These are phyloP conservation scores for Candida loeiensis DNA, from an alignment of 805 yeast genomes.

Conservation along the genomic window DNA sequence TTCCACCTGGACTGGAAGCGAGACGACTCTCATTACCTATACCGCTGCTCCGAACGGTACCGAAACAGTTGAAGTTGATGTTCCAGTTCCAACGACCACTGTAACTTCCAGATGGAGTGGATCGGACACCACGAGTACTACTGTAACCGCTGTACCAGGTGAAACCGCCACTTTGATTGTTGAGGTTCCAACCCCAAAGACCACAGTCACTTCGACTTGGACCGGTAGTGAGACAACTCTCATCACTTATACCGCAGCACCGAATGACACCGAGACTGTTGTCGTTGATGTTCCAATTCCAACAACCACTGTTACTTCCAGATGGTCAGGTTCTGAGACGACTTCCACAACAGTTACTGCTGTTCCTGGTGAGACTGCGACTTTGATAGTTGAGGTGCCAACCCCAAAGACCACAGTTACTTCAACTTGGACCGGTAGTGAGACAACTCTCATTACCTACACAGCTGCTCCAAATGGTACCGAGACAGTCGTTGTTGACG, in stretches of 20 bases:
- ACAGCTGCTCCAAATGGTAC: constrained; percentile 3
- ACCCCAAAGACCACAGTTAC: constrained; percentile 10
- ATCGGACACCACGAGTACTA: constrained; percentile 9
- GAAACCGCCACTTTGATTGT: constrained; percentile 11
- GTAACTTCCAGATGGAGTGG: constrained; percentile 6
- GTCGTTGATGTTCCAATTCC: constrained; percentile 13
- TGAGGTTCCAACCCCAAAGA: constrained; percentile 9
- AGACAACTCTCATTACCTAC: not conserved
- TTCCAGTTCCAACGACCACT: constrained; percentile 2
- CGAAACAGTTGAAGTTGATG: constrained; percentile 11
- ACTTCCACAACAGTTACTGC: constrained; percentile 7
- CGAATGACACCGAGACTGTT: constrained; percentile 12
- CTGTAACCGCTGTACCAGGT: constrained; percentile 7
- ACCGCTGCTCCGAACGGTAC: constrained; percentile 7
- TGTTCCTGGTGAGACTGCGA: constrained; percentile 10
- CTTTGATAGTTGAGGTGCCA: constrained; percentile 14
- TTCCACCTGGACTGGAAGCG: constrained; percentile 10
- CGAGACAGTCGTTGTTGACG: constrained; percentile 7
- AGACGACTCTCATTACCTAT: constrained; percentile 3
- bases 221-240: constrained; percentile 7
- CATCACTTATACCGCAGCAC: constrained; percentile 3
- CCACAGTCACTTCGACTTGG: constrained; percentile 9
- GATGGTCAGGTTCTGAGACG: constrained; percentile 10
- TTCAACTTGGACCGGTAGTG: constrained; percentile 5
- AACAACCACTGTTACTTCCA: constrained; percentile 2